A percentile compares a stretch with the other conserved stretches of the same genome.
phyloP scores from a whole-genome alignment of 2,329 filamentous ascomycete species.

The Aspergillus intermedius region DNA sequence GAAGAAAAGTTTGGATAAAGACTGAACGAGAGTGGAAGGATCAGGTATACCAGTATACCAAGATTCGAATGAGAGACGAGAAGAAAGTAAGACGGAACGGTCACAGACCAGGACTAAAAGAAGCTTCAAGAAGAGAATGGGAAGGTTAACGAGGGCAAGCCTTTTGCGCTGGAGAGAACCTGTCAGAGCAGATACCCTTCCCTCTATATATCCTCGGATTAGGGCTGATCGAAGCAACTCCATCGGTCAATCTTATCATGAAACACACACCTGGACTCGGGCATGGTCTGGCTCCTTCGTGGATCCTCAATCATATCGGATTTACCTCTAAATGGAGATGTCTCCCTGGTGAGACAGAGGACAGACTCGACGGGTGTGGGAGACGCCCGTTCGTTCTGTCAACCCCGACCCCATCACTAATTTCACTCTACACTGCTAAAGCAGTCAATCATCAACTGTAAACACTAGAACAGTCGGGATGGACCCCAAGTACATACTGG shows the following conservation, averaged over 20 bases:
- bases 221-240: constrained; percentile 1
- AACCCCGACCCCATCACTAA: too few species aligned
- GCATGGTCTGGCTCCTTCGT: not conserved
- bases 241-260: constrained; percentile 4
- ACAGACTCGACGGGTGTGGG: not conserved
- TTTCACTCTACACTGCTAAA: too few species aligned
- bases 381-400: not conserved
- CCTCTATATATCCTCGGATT: constrained; percentile 13
- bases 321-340: constrained; percentile 6
- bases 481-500: not conserved
- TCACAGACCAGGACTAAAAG: constrained; percentile 13
- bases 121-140: constrained; percentile 11
- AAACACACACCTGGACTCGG: constrained; percentile 6
- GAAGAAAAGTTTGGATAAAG: not conserved
- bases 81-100: constrained; percentile 12
- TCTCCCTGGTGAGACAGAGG: not conserved
- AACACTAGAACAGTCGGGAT: not conserved
- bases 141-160: constrained; percentile 13
- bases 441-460: too few species aligned
- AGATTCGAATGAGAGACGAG: constrained; percentile 6
- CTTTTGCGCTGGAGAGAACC: constrained; percentile 11
- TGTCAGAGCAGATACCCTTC: not conserved
- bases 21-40: constrained; percentile 9
- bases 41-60: constrained; percentile 21
- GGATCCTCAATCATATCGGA: constrained; percentile 1